Evolutionary conservation across 495 filamentous ascomycete genomes (phyloP), one percentile per base, ranked within the genome.

Genomic region (Astrocystis sublimbata): DNA sequence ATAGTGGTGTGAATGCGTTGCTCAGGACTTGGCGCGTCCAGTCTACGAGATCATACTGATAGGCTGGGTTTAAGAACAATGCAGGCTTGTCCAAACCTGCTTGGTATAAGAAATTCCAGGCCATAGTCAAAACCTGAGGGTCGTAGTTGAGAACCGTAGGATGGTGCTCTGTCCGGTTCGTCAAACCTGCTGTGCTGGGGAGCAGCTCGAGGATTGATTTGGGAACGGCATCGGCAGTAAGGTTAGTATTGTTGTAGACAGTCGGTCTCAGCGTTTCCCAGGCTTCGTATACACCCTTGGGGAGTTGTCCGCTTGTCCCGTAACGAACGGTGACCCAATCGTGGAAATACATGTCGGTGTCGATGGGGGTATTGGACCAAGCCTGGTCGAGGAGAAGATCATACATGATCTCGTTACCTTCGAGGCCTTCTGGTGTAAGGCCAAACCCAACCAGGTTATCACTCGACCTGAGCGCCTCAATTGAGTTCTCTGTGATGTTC

Each of bases 381-480:
- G 79, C 80, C 66, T 85, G 81, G 38, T 81, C 79, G 5, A 85
- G 71, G 0, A 83, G 65, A 7, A 84, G 66, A 55, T 79, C 71
- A 58, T 83, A 83, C 58, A 84, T 75, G 58, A 85, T 78, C 42
- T 85, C 79, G 55, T 85, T 85, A n/a, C 80, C 80, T 58, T 83
- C 81, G 56, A 83, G 82, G 6, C 79, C 81, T 60, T 83, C 81
- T 54, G 77, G 77, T 8, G 76, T 79, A 17, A 80, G 67, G 6
- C 80, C 78, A 41, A 79, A 78, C 6, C 82, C 82, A 15, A 80
- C 72, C 42, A 83, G 60, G 6, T 71, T 75, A 28, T 45, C 42
- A 4, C 68, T 68, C 0, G 74, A 75, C 36, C 74, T 71, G 2
- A 78, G 66, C 0, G 81, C 81, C 47, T 78, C 70, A 10, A 81